Conservation (phyloP, 495 filamentous ascomycete genomes). For the Daldinia concentrica region DNA sequence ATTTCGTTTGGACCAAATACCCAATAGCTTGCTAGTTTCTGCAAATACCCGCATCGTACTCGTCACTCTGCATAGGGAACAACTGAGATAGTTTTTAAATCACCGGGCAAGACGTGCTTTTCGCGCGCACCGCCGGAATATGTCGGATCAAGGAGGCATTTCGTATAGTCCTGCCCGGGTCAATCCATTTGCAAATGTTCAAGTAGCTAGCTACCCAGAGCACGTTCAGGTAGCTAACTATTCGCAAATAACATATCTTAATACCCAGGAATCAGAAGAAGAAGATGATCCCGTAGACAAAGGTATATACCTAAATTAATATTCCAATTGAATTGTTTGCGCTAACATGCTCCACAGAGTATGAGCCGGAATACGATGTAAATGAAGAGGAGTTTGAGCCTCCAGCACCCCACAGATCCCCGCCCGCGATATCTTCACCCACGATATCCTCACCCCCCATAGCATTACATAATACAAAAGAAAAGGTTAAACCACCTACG, state of each 20-base stretch:
- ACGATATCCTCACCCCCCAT: constrained; percentile 10
- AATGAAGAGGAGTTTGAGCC: constrained; percentile 24
- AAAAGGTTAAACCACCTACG: constrained; percentile 17
- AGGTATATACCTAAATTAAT: constrained; percentile 41
- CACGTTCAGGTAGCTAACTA: constrained; percentile 54
- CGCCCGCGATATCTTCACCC: constrained; percentile 6
- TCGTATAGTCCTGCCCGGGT: constrained; percentile 52
- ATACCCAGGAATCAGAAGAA: constrained; percentile 46
- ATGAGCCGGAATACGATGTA: constrained; percentile 13
- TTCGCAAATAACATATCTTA: constrained; percentile 50
- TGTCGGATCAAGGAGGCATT: constrained; percentile 46
- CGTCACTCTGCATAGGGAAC: constrained; percentile 32
- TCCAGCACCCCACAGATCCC: neutral
- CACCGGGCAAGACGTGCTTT: constrained; percentile 15
- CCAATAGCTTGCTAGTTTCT: constrained; percentile 32
- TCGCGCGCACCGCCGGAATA: constrained; percentile 27
- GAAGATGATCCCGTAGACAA: constrained; percentile 49
- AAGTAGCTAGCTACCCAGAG: constrained; percentile 53
- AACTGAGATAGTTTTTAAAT: constrained; percentile 29
- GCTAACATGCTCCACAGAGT: constrained; percentile 27
- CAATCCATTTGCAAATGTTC: constrained; percentile 49
- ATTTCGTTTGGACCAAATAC: constrained; percentile 39
- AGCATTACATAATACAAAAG: constrained; percentile 33
- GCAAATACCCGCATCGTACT: constrained; percentile 39
- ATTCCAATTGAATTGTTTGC: constrained; percentile 7